Conservation (phyloP, 352 stramenopile species). For the Phytophthora hibernalis region DNA sequence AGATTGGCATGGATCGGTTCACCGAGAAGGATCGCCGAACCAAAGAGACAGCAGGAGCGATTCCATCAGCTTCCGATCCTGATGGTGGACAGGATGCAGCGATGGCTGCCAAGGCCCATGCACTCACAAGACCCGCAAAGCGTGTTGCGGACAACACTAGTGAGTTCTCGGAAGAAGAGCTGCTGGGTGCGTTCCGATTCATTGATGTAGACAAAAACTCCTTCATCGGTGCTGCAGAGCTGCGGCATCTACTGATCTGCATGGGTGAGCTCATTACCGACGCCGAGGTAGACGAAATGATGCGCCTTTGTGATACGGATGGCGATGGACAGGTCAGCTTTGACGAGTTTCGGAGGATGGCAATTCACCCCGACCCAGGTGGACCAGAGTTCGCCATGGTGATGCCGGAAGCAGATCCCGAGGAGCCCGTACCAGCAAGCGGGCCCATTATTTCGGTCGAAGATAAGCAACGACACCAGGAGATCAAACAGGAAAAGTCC, state of each 20-base stretch:
- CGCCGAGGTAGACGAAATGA: slow-evolving; percentile 95
- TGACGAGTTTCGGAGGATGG: slow-evolving; percentile 91
- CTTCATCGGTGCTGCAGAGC: slow-evolving; percentile 92
- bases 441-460: slow-evolving; percentile 42
- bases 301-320: slow-evolving; percentile 92
- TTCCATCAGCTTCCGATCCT: slow-evolving; percentile 14
- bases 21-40: slow-evolving; percentile 76
- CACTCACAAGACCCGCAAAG: slow-evolving; percentile 32
- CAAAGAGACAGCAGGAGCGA: slow-evolving; percentile 57
- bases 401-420: slow-evolving; percentile 36
- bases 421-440: slow-evolving; percentile 11
- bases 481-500: slow-evolving; percentile 79
- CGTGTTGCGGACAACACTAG: slow-evolving; percentile 46
- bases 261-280: slow-evolving; percentile 97
- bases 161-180: slow-evolving; percentile 94
- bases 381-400: slow-evolving; percentile 75
- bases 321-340: slow-evolving; percentile 94
- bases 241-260: slow-evolving; percentile 94
- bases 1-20: slow-evolving; percentile 79
- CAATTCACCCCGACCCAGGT: slow-evolving; percentile 91
- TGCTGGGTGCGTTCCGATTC: slow-evolving; percentile 91
- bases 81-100: slow-evolving; percentile 31
- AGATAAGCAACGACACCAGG: slow-evolving; percentile 57
- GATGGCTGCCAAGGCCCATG: slow-evolving; percentile 30
- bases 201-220: slow-evolving; percentile 95